Evolutionary conservation across 495 filamentous ascomycete species (phyloP).

Genomic region (Neurospora sp.): DNA sequence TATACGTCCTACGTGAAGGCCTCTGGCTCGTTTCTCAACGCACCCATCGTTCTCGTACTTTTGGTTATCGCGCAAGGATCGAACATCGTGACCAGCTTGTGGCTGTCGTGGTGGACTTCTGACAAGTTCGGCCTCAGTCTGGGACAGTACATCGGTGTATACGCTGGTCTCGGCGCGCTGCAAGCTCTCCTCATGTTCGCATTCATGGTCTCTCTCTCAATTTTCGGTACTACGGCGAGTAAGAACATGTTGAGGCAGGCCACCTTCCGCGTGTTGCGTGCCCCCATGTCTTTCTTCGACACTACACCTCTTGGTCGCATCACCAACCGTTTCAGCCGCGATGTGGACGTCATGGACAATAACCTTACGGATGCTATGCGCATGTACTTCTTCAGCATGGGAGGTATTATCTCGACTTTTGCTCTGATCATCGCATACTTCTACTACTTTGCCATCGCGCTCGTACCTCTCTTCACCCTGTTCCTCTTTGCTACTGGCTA

Average conservation of each 20-base stretch:
- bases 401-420: constrained; percentile 70
- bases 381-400: constrained; percentile 82
- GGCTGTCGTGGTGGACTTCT: constrained; percentile 88
- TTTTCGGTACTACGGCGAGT: constrained; percentile 70
- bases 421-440: constrained; percentile 86
- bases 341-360: constrained; percentile 95
- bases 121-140: constrained; percentile 55
- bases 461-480: constrained; percentile 67
- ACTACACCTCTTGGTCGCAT: constrained; percentile 94
- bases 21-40: constrained; percentile 66
- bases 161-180: constrained; percentile 60
- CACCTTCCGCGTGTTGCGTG: constrained; percentile 68
- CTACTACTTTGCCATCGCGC: constrained; percentile 85
- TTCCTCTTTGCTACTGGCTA: constrained; percentile 80
- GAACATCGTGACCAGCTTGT: constrained; percentile 80
- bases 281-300: constrained; percentile 96
- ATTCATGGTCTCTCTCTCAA: constrained; percentile 52
- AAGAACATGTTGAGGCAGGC: constrained; percentile 78
- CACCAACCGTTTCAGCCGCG: constrained; percentile 92
- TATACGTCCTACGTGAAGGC: constrained; percentile 73
- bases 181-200: constrained; percentile 74
- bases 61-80: constrained; percentile 64
- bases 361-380: constrained; percentile 81
- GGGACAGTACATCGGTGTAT: constrained; percentile 77
- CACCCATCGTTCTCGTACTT: constrained; percentile 51